Conservation (phyloP, 331 rosid species). For the Rosa hybrid region DNA sequence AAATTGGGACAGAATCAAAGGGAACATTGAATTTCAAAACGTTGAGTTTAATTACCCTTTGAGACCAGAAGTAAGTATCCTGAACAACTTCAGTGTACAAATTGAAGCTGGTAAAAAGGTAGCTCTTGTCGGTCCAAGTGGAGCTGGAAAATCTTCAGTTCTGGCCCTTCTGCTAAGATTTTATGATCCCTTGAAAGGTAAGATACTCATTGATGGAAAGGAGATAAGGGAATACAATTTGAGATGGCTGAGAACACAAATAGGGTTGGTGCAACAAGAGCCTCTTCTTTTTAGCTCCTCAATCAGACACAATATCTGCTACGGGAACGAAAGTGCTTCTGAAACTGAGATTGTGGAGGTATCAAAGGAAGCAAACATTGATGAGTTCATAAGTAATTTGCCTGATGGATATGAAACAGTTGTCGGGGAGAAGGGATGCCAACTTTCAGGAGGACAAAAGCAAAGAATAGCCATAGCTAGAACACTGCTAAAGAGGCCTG, state of each 20-base stretch:
- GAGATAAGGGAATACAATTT: conserved; percentile 65
- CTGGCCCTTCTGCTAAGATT: conserved; percentile 76
- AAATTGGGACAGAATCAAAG: conserved; percentile 48
- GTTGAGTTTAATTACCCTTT: conserved; percentile 66
- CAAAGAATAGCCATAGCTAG: conserved; percentile 93
- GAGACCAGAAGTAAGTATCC: conserved; percentile 66
- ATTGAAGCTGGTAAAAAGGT: conserved; percentile 69
- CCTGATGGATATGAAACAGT: conserved; percentile 76
- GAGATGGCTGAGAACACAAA: conserved; percentile 70
- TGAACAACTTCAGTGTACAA: conserved; percentile 64
- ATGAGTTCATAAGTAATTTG: conserved; percentile 69
- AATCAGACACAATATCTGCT: conserved; percentile 71
- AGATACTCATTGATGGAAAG: conserved; percentile 65
- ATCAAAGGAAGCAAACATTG: conserved; percentile 70
- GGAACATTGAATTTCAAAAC: conserved; percentile 57
- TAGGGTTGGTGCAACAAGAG: conserved; percentile 91
- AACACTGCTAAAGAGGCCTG: conserved; percentile 73
- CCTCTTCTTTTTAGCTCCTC: conserved; percentile 82
- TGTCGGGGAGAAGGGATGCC: conserved; percentile 89
- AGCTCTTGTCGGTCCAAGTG: conserved; percentile 87
- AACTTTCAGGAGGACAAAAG: conserved; percentile 94
- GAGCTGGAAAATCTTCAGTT: conserved; percentile 85
- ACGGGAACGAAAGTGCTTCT: conserved; percentile 59
- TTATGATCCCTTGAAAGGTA: conserved; percentile 67
- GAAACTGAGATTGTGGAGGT: conserved; percentile 77